Conservation (phyloP, 2,329 filamentous ascomycete species). For the Samsoniella hepiali region DNA sequence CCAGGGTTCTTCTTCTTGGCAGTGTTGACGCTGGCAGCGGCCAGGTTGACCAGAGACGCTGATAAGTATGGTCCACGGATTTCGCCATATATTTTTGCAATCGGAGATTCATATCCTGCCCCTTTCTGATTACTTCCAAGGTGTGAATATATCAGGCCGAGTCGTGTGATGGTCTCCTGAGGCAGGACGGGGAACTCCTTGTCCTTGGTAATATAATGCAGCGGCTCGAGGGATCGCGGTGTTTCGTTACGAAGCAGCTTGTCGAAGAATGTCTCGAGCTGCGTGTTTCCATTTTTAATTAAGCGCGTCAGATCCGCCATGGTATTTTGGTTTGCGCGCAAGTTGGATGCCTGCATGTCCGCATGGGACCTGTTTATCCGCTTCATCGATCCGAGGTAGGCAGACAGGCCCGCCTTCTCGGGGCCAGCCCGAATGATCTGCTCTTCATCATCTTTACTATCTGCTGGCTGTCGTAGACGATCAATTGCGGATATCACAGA, state of each 20-base stretch:
- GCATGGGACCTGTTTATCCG: slow-evolving; percentile 79
- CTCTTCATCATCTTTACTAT: slow-evolving; percentile 89
- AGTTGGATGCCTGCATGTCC: slow-evolving; percentile 84
- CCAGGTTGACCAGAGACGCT: slow-evolving; percentile 76
- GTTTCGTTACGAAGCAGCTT: slow-evolving; percentile 73
- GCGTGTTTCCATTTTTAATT: slow-evolving; percentile 73
- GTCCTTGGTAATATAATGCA: slow-evolving; percentile 91
- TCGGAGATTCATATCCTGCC: slow-evolving; percentile 59
- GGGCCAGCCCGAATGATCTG: slow-evolving; percentile 86
- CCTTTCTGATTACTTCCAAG: slow-evolving; percentile 60
- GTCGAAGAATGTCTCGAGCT: slow-evolving; percentile 81
- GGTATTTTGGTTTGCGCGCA: slow-evolving; percentile 87
- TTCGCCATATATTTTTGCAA: slow-evolving; percentile 81
- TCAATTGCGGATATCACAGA: slow-evolving; percentile 83
- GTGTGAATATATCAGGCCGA: slow-evolving; percentile 76
- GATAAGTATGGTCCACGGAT: slow-evolving; percentile 84
- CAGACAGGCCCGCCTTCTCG: slow-evolving; percentile 73
- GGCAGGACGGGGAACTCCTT: slow-evolving; percentile 77
- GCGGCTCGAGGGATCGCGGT: slow-evolving; percentile 75
- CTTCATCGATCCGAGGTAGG: slow-evolving; percentile 87
- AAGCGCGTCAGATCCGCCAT: slow-evolving; percentile 75
- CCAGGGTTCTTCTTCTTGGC: slow-evolving; percentile 77
- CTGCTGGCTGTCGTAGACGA: slow-evolving; percentile 81
- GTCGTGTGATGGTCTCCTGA: slow-evolving; percentile 69
- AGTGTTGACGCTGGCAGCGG: slow-evolving; percentile 80